Evolutionary conservation across 2,329 filamentous ascomycete species (phyloP).

Genomic region (Colletotrichum nymphaeae): DNA sequence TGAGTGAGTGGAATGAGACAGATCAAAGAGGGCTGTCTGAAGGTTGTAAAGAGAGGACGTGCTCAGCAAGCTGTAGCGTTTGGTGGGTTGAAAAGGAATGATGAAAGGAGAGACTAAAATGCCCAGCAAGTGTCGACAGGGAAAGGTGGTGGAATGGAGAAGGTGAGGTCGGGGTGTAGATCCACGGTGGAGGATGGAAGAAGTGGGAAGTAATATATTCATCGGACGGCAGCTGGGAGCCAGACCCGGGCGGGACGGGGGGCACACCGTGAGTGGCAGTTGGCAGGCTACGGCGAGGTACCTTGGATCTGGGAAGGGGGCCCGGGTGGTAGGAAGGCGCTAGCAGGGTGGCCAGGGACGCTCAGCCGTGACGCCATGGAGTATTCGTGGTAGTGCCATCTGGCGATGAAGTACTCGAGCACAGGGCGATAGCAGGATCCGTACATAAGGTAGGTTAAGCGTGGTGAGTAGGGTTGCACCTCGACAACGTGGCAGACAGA

Average conservation of each 20-base stretch:
- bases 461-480: background rate
- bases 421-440: slow-evolving; percentile 3
- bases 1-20: slow-evolving; percentile 42
- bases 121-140: slow-evolving; percentile 30
- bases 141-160: slow-evolving; percentile 39
- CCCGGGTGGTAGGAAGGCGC: slow-evolving; percentile 18
- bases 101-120: slow-evolving; percentile 35
- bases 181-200: slow-evolving; percentile 12
- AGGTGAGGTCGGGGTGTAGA: slow-evolving; percentile 14
- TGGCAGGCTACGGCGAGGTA: slow-evolving; percentile 7
- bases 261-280: slow-evolving; percentile 4
- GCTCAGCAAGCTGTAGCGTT: slow-evolving; percentile 45
- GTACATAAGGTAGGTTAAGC: background rate
- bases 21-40: slow-evolving; percentile 40
- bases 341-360: slow-evolving; percentile 21
- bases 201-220: slow-evolving; percentile 29
- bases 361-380: slow-evolving; percentile 35
- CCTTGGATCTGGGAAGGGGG: background rate
- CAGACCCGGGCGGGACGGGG: slow-evolving; percentile 1
- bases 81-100: slow-evolving; percentile 25
- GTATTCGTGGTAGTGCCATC: background rate
- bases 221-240: slow-evolving; percentile 18
- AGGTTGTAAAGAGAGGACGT: slow-evolving; percentile 47
- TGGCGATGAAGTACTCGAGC: slow-evolving; percentile 9
- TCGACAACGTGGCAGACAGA: slow-evolving; percentile 13